phyloP scores from a whole-genome alignment of 2,329 filamentous ascomycete genomes.

The Alternaria metachromatica region DNA sequence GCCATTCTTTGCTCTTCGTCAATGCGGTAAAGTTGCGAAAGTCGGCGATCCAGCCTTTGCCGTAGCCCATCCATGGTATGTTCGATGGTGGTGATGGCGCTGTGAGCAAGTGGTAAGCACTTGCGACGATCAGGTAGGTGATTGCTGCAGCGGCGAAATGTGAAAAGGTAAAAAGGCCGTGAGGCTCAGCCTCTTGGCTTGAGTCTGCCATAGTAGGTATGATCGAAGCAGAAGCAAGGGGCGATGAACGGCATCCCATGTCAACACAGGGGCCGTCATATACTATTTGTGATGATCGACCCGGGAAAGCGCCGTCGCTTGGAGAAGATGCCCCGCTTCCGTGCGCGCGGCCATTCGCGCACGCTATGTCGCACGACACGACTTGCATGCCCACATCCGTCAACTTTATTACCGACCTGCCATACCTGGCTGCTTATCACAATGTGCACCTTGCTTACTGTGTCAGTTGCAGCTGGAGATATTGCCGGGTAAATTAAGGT shows the following conservation, averaged over 20 bases:
- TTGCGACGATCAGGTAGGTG: slow-evolving; percentile 26
- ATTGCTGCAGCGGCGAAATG: slow-evolving; percentile 12
- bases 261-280: background rate
- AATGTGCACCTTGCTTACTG: background rate
- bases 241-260: background rate
- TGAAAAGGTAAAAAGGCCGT: background rate
- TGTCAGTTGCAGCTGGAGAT: background rate
- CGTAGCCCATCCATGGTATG: slow-evolving; percentile 35
- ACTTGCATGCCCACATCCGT: background rate
- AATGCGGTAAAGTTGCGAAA: slow-evolving; percentile 29
- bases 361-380: background rate
- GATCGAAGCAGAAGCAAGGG: background rate
- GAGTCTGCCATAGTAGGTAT: background rate
- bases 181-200: background rate
- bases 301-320: background rate
- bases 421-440: background rate
- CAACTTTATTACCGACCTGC: background rate
- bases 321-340: background rate
- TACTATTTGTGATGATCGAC: background rate
- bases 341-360: background rate
- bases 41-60: slow-evolving; percentile 28
- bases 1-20: slow-evolving; percentile 31
- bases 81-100: slow-evolving; percentile 22
- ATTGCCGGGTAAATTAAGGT: background rate
- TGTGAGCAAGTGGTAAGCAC: slow-evolving; percentile 18